Evolutionary conservation across 2,329 filamentous ascomycete genomes (phyloP).

Genomic region (Talaromyces albobiverticillius): DNA sequence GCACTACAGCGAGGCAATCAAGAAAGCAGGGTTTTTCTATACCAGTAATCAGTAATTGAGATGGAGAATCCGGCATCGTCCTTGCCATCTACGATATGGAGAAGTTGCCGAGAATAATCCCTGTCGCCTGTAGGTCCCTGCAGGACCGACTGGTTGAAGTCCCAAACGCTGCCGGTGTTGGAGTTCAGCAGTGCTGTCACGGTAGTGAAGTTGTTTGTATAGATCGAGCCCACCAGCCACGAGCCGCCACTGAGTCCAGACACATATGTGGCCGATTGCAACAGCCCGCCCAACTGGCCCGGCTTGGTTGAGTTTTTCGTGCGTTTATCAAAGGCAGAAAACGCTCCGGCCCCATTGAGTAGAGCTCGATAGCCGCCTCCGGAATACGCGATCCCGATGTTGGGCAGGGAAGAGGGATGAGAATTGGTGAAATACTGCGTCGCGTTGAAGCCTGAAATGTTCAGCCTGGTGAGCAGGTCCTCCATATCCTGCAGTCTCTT

Average conservation of each 20-base stretch:
- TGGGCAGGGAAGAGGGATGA: slow-evolving; percentile 59
- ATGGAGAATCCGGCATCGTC: slow-evolving; percentile 61
- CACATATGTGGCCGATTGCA: slow-evolving; percentile 79
- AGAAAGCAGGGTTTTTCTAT: slow-evolving; percentile 16
- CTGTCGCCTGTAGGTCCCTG: slow-evolving; percentile 53
- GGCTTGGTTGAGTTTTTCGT: slow-evolving; percentile 58
- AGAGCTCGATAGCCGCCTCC: slow-evolving; percentile 86
- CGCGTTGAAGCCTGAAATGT: slow-evolving; percentile 73
- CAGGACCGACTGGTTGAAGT: slow-evolving; percentile 60
- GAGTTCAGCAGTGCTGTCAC: slow-evolving; percentile 55
- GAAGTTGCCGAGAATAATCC: slow-evolving; percentile 62
- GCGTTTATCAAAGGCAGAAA: slow-evolving; percentile 75
- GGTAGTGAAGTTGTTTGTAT: slow-evolving; percentile 72
- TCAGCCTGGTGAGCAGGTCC: slow-evolving; percentile 65
- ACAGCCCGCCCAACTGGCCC: slow-evolving; percentile 73
- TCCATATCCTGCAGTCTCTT: slow-evolving; percentile 72
- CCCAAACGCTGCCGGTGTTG: slow-evolving; percentile 53
- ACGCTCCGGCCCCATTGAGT: slow-evolving; percentile 76
- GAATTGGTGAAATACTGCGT: slow-evolving; percentile 62
- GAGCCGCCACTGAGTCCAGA: slow-evolving; percentile 77
- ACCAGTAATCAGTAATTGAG: slow-evolving; percentile 84
- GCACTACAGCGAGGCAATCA: no score
- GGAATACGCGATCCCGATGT: slow-evolving; percentile 73
- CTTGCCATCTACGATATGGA: slow-evolving; percentile 60
- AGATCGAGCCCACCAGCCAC: slow-evolving; percentile 85